Conservation (phyloP, 140 eudicot genomes). For the Erigeron philadelphicus region DNA sequence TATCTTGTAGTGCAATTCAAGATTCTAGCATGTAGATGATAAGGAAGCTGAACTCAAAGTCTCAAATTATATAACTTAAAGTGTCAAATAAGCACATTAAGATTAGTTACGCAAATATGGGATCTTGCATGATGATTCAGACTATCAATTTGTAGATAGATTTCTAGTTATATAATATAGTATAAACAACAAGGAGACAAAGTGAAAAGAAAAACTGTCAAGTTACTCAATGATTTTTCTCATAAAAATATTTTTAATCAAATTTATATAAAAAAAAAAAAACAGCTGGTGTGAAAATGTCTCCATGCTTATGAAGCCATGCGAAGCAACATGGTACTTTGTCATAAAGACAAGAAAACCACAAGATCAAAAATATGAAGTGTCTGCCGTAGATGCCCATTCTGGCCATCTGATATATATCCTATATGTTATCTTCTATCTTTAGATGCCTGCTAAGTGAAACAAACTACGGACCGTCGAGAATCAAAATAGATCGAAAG, state of each 20-base stretch:
- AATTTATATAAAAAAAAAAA: slow-evolving; percentile 6
- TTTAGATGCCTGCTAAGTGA: no score
- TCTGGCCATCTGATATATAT: no score
- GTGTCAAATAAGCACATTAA: slow-evolving; percentile 11
- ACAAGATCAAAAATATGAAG: background rate
- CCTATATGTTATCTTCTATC: no score
- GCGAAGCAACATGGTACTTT: slow-evolving; percentile 39
- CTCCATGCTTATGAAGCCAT: slow-evolving; percentile 31
- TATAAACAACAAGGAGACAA: background rate
- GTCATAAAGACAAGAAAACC: slow-evolving; percentile 40
- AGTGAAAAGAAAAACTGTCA: slow-evolving; percentile 37
- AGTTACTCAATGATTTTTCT: slow-evolving; percentile 35
- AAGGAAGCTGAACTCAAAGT: slow-evolving; percentile 2
- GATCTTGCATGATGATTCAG: slow-evolving; percentile 43
- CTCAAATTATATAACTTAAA: background rate
- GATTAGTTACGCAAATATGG: slow-evolving; percentile 27
- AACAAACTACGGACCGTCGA: no score
- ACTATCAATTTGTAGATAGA: slow-evolving; percentile 5
- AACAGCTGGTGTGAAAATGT: slow-evolving; percentile 36
- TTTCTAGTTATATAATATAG: background rate
- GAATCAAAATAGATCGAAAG: no score
- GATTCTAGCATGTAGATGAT: slow-evolving; percentile 20
- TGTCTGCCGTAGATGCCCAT: background rate
- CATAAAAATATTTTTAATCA: background rate
- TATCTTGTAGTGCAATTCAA: slow-evolving; percentile 24